A percentile compares a stretch with the other conserved stretches of the same genome.
Conservation (phyloP, 768 basidiomycete species). For the Rhodocollybia butyracea region DNA sequence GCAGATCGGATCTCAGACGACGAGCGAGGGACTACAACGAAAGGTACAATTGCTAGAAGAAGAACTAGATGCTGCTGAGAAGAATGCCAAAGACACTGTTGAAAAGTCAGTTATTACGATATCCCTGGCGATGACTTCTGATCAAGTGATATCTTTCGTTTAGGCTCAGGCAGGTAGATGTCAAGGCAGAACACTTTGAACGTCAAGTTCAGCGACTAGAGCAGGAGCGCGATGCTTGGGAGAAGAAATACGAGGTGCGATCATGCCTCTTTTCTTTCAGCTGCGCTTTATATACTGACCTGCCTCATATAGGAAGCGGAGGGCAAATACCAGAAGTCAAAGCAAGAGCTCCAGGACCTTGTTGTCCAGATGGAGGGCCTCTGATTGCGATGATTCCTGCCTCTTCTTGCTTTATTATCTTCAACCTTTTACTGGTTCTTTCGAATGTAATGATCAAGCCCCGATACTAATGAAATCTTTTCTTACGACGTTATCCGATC, state of each 20-base stretch:
- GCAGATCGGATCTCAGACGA: conserved; percentile 64
- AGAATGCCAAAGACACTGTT: conserved; percentile 92
- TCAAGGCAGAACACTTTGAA: conserved; percentile 99
- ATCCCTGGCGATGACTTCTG: conserved; percentile 11
- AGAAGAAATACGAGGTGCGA: conserved; percentile 90
- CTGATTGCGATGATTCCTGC: conserved; percentile 28
- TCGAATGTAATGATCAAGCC: conserved; percentile 3
- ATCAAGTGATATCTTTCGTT: conserved; percentile 15
- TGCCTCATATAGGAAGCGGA: conserved; percentile 54
- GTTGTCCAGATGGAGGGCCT: conserved; percentile 71
- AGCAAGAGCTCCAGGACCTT: conserved; percentile 84
- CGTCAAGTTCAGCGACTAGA: conserved; percentile 83
- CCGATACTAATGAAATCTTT: not conserved
- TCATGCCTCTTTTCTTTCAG: not conserved
- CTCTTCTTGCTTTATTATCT: conserved; percentile 8
- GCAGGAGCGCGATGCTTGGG: conserved; percentile 90
- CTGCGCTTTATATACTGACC: conserved; percentile 9
- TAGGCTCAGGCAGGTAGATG: conserved; percentile 93
- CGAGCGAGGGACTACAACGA: conserved; percentile 68
- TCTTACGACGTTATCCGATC: not conserved
- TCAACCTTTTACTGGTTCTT: conserved; percentile 4
- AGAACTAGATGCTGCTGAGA: conserved; percentile 93
- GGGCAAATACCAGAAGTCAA: conserved; percentile 67
- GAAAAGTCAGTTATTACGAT: conserved; percentile 72
- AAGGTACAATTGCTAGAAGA: conserved; percentile 94